Evolutionary conservation across 2,329 filamentous ascomycete species (phyloP).

Genomic region (Pseudogymnoascus destructans): DNA sequence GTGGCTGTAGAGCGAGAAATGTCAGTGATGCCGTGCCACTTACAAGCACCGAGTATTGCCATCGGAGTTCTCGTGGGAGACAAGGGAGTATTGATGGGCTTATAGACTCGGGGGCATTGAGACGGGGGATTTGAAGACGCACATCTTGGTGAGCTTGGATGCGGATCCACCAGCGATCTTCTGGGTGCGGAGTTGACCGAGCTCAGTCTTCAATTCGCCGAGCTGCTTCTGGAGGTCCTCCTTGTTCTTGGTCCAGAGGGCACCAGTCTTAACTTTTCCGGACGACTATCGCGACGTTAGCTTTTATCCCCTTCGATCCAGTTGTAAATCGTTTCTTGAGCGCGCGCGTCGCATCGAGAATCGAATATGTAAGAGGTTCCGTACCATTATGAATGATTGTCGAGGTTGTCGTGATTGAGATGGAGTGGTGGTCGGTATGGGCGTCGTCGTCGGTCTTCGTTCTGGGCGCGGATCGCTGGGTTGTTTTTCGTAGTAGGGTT

Average conservation of each 20-base stretch:
- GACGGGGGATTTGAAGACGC: constrained; percentile 32
- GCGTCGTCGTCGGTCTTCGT: constrained; percentile 16
- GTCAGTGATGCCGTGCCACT: constrained; percentile 13
- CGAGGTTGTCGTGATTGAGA: constrained; percentile 17
- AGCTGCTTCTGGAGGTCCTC: constrained; percentile 94
- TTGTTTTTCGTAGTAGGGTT: constrained; percentile 10
- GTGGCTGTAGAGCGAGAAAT: constrained; percentile 47
- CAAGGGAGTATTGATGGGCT: neutral
- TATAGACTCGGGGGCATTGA: constrained; percentile 12
- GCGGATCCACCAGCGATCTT: constrained; percentile 89
- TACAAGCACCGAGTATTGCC: constrained; percentile 9
- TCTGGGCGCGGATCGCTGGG: constrained; percentile 10
- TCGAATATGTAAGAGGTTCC: constrained; percentile 10
- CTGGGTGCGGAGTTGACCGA: constrained; percentile 92
- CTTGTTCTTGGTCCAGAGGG: constrained; percentile 99
- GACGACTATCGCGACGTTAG: constrained; percentile 38
- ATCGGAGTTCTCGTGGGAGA: neutral
- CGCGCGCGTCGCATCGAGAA: neutral
- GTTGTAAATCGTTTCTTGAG: neutral
- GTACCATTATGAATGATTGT: constrained; percentile 27
- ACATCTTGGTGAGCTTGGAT: constrained; percentile 97
- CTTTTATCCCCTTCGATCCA: constrained; percentile 12
- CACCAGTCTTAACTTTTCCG: constrained; percentile 78
- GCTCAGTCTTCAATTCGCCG: constrained; percentile 88
- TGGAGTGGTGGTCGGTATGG: constrained; percentile 20